These are phyloP conservation scores for Fusarium sp. DNA, from an alignment of 2,329 filamentous ascomycete genomes.

Conservation along the genomic window DNA sequence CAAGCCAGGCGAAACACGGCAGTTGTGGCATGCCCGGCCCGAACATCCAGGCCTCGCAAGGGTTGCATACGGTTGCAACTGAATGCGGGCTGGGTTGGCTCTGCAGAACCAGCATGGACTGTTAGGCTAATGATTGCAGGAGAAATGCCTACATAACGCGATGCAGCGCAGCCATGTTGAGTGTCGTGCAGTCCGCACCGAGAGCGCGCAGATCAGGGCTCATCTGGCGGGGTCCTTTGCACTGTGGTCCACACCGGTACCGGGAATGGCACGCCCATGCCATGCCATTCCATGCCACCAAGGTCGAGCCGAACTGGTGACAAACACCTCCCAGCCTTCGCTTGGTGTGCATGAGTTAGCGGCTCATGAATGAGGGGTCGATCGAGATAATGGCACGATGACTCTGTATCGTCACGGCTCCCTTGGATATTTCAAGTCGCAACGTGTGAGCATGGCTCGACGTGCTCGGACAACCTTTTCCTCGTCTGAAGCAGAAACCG, in stretches of 20 bases:
- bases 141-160: conserved; percentile 6
- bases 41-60: conserved; percentile 1
- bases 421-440: neutral
- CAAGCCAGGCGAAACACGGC: conserved; percentile 9
- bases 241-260: conserved; percentile 7
- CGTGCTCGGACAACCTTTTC: neutral
- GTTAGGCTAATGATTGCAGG: conserved; percentile 10
- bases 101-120: neutral
- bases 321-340: conserved; percentile 6
- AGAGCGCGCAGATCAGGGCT: neutral
- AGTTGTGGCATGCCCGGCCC: conserved; percentile 15
- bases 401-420: conserved; percentile 1
- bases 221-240: conserved; percentile 5
- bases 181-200: neutral
- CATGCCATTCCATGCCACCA: neutral
- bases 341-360: conserved; percentile 15
- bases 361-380: conserved; percentile 11
- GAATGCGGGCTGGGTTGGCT: neutral
- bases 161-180: conserved; percentile 5
- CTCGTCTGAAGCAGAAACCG: neutral
- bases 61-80: neutral
- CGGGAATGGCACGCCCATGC: neutral
- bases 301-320: conserved; percentile 3
- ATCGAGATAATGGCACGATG: conserved; percentile 20
- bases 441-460: conserved; percentile 1